Conservation (phyloP, 116 monocot genomes). For the Trichopus zeylanicus region DNA sequence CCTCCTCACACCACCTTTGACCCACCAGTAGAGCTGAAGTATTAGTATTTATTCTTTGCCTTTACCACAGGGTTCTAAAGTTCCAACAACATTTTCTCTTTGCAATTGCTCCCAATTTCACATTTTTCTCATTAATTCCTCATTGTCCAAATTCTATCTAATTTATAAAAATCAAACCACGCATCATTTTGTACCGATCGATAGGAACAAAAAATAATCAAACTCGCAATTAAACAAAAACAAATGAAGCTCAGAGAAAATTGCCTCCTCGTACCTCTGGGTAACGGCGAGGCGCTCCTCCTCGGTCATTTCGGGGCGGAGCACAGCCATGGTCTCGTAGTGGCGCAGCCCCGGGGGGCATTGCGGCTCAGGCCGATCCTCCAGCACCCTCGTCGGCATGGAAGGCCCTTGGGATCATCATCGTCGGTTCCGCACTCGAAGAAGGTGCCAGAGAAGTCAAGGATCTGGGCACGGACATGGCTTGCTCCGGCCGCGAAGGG, state of each 20-base stretch:
- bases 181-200: too few relatives aligned
- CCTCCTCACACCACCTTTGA: too few relatives aligned
- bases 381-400: slow-evolving; percentile 23
- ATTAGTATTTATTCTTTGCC: too few relatives aligned
- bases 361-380: slow-evolving; percentile 81
- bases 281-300: slow-evolving; percentile 77
- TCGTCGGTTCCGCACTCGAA: slow-evolving; percentile 49
- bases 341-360: slow-evolving; percentile 92
- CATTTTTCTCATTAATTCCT: too few relatives aligned
- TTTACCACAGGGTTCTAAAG: background rate
- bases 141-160: too few relatives aligned
- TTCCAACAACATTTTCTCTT: background rate
- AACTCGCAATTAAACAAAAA: background rate
- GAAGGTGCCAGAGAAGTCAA: slow-evolving; percentile 83
- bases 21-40: too few relatives aligned
- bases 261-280: slow-evolving; percentile 88
- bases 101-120: background rate
- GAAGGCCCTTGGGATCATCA: slow-evolving; percentile 10
- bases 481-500: background rate
- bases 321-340: slow-evolving; percentile 95
- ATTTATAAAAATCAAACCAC: too few relatives aligned
- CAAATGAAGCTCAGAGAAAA: background rate
- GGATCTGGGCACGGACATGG: slow-evolving; percentile 29
- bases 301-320: slow-evolving; percentile 91
- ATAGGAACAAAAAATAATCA: too few relatives aligned